phyloP scores from a whole-genome alignment of 768 basidiomycete genomes.

The Pleurotus tuoliensis region DNA sequence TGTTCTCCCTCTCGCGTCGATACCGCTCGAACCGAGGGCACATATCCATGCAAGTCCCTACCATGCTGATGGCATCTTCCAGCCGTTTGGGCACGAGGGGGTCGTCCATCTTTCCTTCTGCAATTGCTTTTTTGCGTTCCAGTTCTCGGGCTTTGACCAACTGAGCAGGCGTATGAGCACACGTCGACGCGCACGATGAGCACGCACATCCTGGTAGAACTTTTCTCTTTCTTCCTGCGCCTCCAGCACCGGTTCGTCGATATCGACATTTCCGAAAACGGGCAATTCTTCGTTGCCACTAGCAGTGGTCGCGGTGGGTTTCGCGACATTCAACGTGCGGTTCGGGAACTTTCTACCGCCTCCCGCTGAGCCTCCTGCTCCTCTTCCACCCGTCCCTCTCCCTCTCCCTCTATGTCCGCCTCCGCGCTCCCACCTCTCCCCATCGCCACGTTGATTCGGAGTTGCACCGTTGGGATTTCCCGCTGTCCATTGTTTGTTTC shows the following conservation, averaged over 20 bases:
- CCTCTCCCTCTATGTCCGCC: constrained; percentile 45
- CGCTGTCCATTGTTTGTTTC: constrained; percentile 64
- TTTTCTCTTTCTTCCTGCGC: constrained; percentile 61
- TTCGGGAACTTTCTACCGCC: constrained; percentile 37
- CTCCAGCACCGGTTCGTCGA: constrained; percentile 52
- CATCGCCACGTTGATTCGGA: constrained; percentile 34
- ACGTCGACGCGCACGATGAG: constrained; percentile 12
- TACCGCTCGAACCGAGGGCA: constrained; percentile 93
- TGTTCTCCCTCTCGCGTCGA: constrained; percentile 84
- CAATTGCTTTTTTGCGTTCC: constrained; percentile 71
- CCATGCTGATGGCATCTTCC: constrained; percentile 88
- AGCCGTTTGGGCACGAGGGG: constrained; percentile 75
- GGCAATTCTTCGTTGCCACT: constrained; percentile 18
- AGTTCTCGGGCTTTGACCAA: constrained; percentile 69
- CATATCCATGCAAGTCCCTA: constrained; percentile 91
- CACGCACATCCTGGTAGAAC: constrained; percentile 69
- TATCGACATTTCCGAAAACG: constrained; percentile 17
- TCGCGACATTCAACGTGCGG: constrained; percentile 30
- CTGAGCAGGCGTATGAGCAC: constrained; percentile 32
- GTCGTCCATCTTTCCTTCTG: constrained; percentile 85
- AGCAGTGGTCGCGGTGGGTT: constrained; percentile 22
- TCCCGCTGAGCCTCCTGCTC: constrained; percentile 19
- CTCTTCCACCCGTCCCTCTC: constrained; percentile 15
- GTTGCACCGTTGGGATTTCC: constrained; percentile 28
- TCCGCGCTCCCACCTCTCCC: constrained; percentile 62